Conservation (phyloP, 2,329 filamentous ascomycete genomes). For the Epichloe sylvatica region DNA sequence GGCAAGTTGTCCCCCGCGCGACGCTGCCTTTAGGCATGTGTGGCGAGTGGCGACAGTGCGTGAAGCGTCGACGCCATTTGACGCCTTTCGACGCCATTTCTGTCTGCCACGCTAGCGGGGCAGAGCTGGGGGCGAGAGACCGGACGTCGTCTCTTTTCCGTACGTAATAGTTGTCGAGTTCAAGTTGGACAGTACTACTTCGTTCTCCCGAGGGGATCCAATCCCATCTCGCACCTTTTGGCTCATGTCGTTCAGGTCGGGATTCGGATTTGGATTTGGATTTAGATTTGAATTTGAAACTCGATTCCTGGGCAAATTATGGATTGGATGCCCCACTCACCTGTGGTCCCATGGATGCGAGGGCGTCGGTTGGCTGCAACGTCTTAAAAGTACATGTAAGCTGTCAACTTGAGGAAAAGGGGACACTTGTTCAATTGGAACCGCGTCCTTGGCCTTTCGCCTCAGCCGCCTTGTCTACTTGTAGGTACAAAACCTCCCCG, state of each 20-base stretch:
- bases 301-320: not conserved
- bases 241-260: no score
- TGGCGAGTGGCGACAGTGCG: not conserved
- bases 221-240: no score
- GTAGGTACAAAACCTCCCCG: slow-evolving; percentile 22
- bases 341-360: no score
- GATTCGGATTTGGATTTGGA: no score
- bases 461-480: slow-evolving; percentile 2
- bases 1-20: not conserved
- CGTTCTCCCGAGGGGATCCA: no score
- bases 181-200: no score
- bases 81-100: not conserved
- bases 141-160: no score
- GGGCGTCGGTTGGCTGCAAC: not conserved
- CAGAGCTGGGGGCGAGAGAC: no score
- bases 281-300: no score
- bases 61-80: slow-evolving; percentile 10
- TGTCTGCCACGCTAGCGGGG: no score
- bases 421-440: slow-evolving; percentile 32
- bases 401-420: slow-evolving; percentile 14
- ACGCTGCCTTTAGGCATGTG: not conserved
- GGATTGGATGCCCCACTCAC: not conserved
- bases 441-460: slow-evolving; percentile 10
- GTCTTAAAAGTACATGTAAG: not conserved
- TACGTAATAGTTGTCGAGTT: no score